Evolutionary conservation across 345 rosid species (phyloP).

Genomic region (Leavenworthia alabamica): DNA sequence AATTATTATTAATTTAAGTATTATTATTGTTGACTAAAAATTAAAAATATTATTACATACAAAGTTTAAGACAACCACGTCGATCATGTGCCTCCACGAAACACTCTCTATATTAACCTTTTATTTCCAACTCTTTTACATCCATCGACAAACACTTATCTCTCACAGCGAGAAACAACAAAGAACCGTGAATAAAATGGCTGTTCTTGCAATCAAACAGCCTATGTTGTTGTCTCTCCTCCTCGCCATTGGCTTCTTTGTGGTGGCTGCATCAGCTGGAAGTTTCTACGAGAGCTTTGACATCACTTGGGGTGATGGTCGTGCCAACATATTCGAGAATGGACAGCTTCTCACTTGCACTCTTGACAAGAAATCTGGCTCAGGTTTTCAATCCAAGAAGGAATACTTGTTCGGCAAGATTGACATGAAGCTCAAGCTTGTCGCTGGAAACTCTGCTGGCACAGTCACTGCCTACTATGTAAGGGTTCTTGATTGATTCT

Average conservation of each 20-base stretch:
- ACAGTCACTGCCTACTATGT: constrained; percentile 44
- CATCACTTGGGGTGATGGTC: constrained; percentile 41
- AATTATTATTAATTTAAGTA: constrained; percentile 13
- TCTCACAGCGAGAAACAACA: constrained; percentile 12
- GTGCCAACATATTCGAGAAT: constrained; percentile 34
- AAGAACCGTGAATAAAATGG: constrained; percentile 4
- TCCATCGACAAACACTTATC: constrained; percentile 8
- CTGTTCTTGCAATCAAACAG: constrained; percentile 4
- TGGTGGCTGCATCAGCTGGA: constrained; percentile 26
- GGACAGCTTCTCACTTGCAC: constrained; percentile 40
- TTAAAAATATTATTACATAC: constrained; percentile 10
- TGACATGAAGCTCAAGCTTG: constrained; percentile 46
- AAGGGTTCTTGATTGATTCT: not conserved
- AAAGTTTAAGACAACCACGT: constrained; percentile 31
- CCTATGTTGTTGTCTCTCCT: constrained; percentile 19
- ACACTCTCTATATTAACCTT: constrained; percentile 17
- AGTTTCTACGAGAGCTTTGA: constrained; percentile 35
- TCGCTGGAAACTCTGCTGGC: constrained; percentile 43
- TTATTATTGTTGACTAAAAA: too few relatives aligned
- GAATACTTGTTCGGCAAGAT: constrained; percentile 39
- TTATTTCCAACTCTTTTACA: not conserved
- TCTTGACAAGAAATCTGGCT: constrained; percentile 43
- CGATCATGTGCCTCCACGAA: constrained; percentile 32
- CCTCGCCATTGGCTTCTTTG: constrained; percentile 19
- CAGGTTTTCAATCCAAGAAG: constrained; percentile 42